Evolutionary conservation across 257 asterid species (phyloP), one percentile per base, ranked within the genome.

Genomic region (Jaltomata sinuosa): DNA sequence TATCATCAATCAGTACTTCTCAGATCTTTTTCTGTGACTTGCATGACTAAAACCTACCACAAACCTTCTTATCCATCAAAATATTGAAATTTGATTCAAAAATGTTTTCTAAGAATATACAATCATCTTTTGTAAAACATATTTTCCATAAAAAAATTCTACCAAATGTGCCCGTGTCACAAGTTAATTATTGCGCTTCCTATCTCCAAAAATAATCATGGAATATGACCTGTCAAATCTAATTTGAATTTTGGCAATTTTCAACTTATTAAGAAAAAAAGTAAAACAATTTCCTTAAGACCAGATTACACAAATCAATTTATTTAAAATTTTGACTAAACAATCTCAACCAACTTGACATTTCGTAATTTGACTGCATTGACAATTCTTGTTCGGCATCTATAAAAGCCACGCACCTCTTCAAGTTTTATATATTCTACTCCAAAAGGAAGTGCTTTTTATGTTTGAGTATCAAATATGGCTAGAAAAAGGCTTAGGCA

Each of bases 401-500:
- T 68, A 8, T 68, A 68, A 68, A 34, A 68, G 77, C 8, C 16
- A 19, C 49, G 9, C 29, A 68, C 8, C 29, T 18, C 49, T 68
- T 68, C 27, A 68, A 0, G 77, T 34, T 68, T 67, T 68, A 34
- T 34, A 36, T 34, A 34, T 19, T 68, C 49, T 68, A 68, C 49
- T 68, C 77, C 49, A 18, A 34, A 68, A 68, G 27, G 3, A 68
- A 18, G 27, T 67, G 25, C n/a, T 16, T 34, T 62, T 68, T 68
- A 3, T 16, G 77, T 34, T 68, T 0, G 25, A 68, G 49, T 4
- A 19, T 34, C 27, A 52, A 87, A 53, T 84, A 91, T 90, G 92
- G 82, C 91, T 25, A 79, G 86, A 25, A 88, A 74, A 52, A 84
- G 67, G 80, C 85, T 83, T 47, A 89, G 84, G 40, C 83, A 84